phyloP scores from a whole-genome alignment of 2,329 filamentous ascomycete genomes.

The Fusarium chlamydosporum region DNA sequence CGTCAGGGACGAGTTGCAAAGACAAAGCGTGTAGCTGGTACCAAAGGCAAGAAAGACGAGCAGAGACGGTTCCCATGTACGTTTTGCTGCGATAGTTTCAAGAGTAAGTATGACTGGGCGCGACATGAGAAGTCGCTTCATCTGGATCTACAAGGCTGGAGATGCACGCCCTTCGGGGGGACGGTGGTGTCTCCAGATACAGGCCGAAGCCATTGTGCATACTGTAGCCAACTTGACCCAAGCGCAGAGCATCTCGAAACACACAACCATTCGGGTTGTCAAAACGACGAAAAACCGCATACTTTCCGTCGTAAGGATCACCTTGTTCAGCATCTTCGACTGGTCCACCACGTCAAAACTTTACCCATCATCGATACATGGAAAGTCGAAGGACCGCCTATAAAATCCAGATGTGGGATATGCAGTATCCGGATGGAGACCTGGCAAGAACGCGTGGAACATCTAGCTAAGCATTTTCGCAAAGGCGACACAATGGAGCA shows the following conservation, averaged over 20 bases:
- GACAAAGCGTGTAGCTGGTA: constrained; percentile 2
- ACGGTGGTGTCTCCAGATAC: constrained; percentile 37
- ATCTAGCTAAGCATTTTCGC: constrained; percentile 50
- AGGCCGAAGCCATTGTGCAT: constrained; percentile 46
- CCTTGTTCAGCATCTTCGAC: constrained; percentile 51
- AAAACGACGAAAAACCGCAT: constrained; percentile 14
- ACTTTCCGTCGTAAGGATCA: constrained; percentile 53
- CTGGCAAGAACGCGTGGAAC: constrained; percentile 51
- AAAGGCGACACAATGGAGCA: constrained; percentile 50
- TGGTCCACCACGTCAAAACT: constrained; percentile 54
- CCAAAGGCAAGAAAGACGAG: constrained; percentile 1
- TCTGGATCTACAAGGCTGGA: constrained; percentile 43
- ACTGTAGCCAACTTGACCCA: constrained; percentile 46
- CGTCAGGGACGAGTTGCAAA: constrained; percentile 31
- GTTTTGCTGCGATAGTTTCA: constrained; percentile 47
- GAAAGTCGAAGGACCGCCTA: constrained; percentile 45
- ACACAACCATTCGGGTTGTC: constrained; percentile 43
- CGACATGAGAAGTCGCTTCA: constrained; percentile 45
- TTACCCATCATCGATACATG: constrained; percentile 57
- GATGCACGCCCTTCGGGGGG: constrained; percentile 45
- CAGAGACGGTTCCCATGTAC: constrained; percentile 43
- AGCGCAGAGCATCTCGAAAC: constrained; percentile 44
- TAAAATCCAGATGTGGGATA: constrained; percentile 53
- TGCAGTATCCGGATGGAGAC: constrained; percentile 46
- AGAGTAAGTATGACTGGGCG: constrained; percentile 49